phyloP scores from a whole-genome alignment of 2,329 filamentous ascomycete genomes.

The Penicillium sp. region DNA sequence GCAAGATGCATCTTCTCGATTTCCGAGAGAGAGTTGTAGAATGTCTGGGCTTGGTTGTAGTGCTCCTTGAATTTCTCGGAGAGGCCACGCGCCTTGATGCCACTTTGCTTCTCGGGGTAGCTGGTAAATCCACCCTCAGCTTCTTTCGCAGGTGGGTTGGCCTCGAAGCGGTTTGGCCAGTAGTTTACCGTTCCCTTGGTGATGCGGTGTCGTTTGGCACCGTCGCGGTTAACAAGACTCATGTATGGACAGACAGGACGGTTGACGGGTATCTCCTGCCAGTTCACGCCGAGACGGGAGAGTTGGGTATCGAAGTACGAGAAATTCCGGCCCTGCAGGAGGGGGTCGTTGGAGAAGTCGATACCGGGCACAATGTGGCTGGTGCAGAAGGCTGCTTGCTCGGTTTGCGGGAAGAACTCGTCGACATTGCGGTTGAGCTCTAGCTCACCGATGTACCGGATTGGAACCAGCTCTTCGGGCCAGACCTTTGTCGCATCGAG shows the following conservation, averaged over 20 bases:
- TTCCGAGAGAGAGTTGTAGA: slow-evolving; percentile 38
- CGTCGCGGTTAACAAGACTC: slow-evolving; percentile 76
- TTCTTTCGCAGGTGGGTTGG: slow-evolving; percentile 61
- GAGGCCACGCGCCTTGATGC: slow-evolving; percentile 64
- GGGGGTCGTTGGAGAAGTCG: slow-evolving; percentile 73
- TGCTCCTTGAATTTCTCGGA: slow-evolving; percentile 47
- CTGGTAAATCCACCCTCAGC: slow-evolving; percentile 70
- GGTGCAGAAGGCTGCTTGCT: slow-evolving; percentile 82
- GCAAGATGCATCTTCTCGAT: slow-evolving; percentile 37
- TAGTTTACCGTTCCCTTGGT: slow-evolving; percentile 74
- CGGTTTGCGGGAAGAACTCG: slow-evolving; percentile 79
- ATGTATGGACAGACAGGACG: slow-evolving; percentile 71
- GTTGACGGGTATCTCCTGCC: slow-evolving; percentile 76
- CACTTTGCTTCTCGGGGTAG: slow-evolving; percentile 63
- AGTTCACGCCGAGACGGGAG: slow-evolving; percentile 70
- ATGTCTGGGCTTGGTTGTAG: slow-evolving; percentile 39
- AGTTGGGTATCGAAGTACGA: slow-evolving; percentile 58
- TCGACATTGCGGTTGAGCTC: slow-evolving; percentile 78
- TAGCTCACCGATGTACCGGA: slow-evolving; percentile 75
- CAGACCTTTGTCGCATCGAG: slow-evolving; percentile 84
- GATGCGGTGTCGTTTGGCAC: slow-evolving; percentile 71
- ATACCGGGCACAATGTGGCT: slow-evolving; percentile 77
- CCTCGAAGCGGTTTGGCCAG: slow-evolving; percentile 72
- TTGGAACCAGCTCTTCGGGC: slow-evolving; percentile 74
- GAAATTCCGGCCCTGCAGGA: slow-evolving; percentile 72